A percentile compares a stretch with the other conserved stretches of the same genome.
Conservation (phyloP, 495 filamentous ascomycete species). For the Penicillium paxilli region DNA sequence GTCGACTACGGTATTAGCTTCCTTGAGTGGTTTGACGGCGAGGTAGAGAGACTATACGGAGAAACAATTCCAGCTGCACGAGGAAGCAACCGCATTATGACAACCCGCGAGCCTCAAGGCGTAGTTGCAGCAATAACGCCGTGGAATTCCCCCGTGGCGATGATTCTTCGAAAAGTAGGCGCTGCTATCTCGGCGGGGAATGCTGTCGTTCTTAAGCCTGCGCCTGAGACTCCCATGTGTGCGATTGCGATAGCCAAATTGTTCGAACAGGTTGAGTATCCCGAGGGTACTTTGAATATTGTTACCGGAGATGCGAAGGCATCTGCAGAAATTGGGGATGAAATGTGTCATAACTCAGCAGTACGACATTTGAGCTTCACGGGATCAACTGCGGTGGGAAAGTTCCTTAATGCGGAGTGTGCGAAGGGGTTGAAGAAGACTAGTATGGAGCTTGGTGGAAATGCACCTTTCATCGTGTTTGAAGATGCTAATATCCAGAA, state of each 20-base stretch:
- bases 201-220: constrained; percentile 16
- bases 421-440: constrained; percentile 14
- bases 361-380: constrained; percentile 46
- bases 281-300: constrained; percentile 15
- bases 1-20: constrained; percentile 11
- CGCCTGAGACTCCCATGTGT: constrained; percentile 10
- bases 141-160: constrained; percentile 25
- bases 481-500: constrained; percentile 1
- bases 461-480: neutral
- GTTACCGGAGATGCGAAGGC: constrained; percentile 6
- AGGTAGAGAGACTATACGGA: constrained; percentile 6
- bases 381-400: constrained; percentile 16
- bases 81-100: constrained; percentile 12
- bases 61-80: constrained; percentile 19
- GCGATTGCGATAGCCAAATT: constrained; percentile 13
- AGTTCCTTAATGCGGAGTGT: constrained; percentile 38
- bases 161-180: constrained; percentile 23
- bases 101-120: constrained; percentile 14
- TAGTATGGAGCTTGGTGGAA: constrained; percentile 16
- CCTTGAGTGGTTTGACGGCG: constrained; percentile 15
- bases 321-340: constrained; percentile 3
- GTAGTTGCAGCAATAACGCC: constrained; percentile 21
- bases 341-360: constrained; percentile 6
- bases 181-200: constrained; percentile 23
- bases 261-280: constrained; percentile 8